These are phyloP conservation scores for Trichoderma parareesei DNA, from an alignment of 495 filamentous ascomycete genomes.

Conservation along the genomic window DNA sequence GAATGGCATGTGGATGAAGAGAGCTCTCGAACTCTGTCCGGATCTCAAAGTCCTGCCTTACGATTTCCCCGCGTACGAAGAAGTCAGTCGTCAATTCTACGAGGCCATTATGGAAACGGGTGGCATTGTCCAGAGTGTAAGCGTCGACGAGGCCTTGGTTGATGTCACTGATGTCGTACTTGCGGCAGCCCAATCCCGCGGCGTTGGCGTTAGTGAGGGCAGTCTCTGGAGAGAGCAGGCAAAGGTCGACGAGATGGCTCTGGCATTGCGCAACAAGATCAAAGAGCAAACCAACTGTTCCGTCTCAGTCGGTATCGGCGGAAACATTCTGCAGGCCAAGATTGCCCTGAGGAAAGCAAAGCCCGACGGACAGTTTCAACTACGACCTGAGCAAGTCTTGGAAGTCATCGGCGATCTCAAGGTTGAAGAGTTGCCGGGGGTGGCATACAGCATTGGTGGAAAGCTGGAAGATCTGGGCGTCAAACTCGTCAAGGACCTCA, in stretches of 20 bases:
- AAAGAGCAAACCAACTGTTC: slow-evolving; percentile 70
- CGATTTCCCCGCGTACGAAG: slow-evolving; percentile 90
- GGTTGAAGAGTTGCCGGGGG: slow-evolving; percentile 76
- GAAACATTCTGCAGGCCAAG: slow-evolving; percentile 84
- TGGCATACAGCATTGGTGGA: slow-evolving; percentile 74
- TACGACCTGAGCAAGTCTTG: slow-evolving; percentile 70
- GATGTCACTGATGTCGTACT: slow-evolving; percentile 66
- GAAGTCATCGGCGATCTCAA: slow-evolving; percentile 66
- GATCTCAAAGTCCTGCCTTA: slow-evolving; percentile 81
- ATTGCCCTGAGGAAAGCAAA: slow-evolving; percentile 87
- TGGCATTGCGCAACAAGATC: slow-evolving; percentile 55
- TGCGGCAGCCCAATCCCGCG: slow-evolving; percentile 57
- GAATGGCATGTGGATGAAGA: slow-evolving; percentile 99
- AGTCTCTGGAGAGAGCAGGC: slow-evolving; percentile 75
- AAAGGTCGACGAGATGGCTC: slow-evolving; percentile 68
- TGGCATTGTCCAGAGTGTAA: slow-evolving; percentile 87
- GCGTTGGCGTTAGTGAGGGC: slow-evolving; percentile 58
- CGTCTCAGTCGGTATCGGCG: slow-evolving; percentile 91
- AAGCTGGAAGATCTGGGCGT: slow-evolving; percentile 84
- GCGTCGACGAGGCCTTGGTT: slow-evolving; percentile 86
- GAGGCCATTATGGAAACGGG: slow-evolving; percentile 69
- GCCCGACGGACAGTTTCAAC: slow-evolving; percentile 83
- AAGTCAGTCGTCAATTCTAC: slow-evolving; percentile 83
- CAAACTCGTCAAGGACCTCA: slow-evolving; percentile 72
- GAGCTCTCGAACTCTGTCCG: slow-evolving; percentile 73